Percentiles rank a stretch among this genome's conserved stretches.
phyloP scores from a whole-genome alignment of 345 rosid genomes.

The Streptanthus diversifolius region DNA sequence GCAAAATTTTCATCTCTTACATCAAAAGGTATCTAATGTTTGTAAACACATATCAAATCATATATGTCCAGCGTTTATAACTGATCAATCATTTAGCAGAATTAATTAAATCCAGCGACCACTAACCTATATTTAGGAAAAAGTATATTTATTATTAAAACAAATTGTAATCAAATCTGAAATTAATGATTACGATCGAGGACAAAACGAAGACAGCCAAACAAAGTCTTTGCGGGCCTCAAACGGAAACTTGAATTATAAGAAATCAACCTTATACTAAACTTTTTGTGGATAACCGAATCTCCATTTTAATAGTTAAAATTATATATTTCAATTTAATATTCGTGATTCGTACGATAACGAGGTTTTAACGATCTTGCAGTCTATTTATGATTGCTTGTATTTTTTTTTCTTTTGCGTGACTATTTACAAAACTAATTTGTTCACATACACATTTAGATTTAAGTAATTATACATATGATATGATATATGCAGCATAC shows the following conservation, averaged over 20 bases:
- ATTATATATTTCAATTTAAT: slow-evolving; percentile 4
- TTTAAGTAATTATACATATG: neutral
- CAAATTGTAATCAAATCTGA: neutral
- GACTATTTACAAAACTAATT: neutral
- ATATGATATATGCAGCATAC: no score
- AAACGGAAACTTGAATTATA: slow-evolving; percentile 29
- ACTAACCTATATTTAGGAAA: neutral
- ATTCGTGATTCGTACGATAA: slow-evolving; percentile 22
- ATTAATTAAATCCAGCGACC: neutral
- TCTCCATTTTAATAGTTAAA: neutral
- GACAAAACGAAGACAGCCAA: slow-evolving; percentile 9
- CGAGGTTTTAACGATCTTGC: slow-evolving; percentile 37
- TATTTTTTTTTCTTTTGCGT: slow-evolving; percentile 23
- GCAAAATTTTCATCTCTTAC: neutral
- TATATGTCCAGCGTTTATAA: neutral
- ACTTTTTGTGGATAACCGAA: neutral
- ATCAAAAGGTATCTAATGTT: neutral
- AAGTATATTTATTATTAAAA: neutral
- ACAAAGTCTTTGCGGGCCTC: slow-evolving; percentile 33
- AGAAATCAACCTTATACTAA: slow-evolving; percentile 17
- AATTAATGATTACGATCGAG: slow-evolving; percentile 3
- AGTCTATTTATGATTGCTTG: neutral
- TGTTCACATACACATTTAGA: neutral
- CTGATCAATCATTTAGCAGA: neutral
- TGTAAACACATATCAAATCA: neutral